phyloP scores from a whole-genome alignment of 805 yeast species.

The Teunomyces pallodes region DNA sequence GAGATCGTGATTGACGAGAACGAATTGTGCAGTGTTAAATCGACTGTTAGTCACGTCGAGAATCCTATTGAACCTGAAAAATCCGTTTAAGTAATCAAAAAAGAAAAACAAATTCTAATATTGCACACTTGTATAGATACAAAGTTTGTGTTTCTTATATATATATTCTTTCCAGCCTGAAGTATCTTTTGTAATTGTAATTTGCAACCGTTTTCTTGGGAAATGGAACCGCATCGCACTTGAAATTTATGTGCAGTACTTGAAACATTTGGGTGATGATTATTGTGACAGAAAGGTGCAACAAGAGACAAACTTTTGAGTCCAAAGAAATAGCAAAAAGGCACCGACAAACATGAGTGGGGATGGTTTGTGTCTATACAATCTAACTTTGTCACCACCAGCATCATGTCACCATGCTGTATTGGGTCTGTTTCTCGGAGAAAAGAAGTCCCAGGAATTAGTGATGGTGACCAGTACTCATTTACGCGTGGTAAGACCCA shows the following conservation, averaged over 20 bases:
- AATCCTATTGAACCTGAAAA: not conserved
- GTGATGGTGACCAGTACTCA: constrained; percentile 55
- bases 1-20: constrained; percentile 18
- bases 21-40: constrained; percentile 26
- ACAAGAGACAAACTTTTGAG: not conserved
- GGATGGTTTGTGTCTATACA: constrained; percentile 54
- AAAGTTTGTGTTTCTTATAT: too few relatives aligned
- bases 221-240: too few relatives aligned
- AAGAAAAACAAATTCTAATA: too few relatives aligned
- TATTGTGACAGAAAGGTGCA: not conserved
- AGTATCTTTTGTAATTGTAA: not conserved
- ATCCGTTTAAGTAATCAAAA: not conserved
- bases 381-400: constrained; percentile 67
- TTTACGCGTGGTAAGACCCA: constrained; percentile 53
- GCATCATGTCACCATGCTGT: constrained; percentile 52
- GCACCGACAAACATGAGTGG: not conserved
- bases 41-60: constrained; percentile 6
- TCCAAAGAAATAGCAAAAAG: not conserved
- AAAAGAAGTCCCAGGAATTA: constrained; percentile 56
- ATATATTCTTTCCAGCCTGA: not conserved
- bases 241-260: not conserved
- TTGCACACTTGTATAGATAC: too few relatives aligned
- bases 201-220: not conserved
- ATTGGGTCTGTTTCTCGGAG: constrained; percentile 66
- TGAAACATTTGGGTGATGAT: not conserved